These are phyloP conservation scores for Aureobasidium melanogenum DNA, from an alignment of 2,329 filamentous ascomycete genomes.

Conservation along the genomic window DNA sequence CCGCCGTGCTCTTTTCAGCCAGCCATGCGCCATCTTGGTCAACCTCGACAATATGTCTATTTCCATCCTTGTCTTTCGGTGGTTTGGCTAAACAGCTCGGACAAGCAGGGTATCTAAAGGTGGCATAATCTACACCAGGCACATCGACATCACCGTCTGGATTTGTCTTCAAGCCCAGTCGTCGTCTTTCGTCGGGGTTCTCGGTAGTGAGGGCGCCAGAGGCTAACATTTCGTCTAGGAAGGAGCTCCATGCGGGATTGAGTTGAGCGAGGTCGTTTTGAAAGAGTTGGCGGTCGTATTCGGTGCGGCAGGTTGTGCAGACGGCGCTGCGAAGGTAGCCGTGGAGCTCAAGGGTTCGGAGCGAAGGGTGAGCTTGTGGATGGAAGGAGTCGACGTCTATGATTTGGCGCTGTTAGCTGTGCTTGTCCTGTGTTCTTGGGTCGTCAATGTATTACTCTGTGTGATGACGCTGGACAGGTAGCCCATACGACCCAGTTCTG, in stretches of 20 bases:
- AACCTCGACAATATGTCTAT: conserved; percentile 52
- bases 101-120: conserved; percentile 85
- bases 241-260: conserved; percentile 78
- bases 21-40: conserved; percentile 77
- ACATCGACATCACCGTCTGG: conserved; percentile 93
- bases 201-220: conserved; percentile 71
- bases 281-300: conserved; percentile 63
- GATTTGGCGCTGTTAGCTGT: neutral
- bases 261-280: conserved; percentile 66
- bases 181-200: conserved; percentile 59
- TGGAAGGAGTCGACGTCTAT: conserved; percentile 89
- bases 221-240: conserved; percentile 62
- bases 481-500: conserved; percentile 61
- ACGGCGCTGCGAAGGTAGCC: conserved; percentile 76
- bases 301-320: conserved; percentile 68
- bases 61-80: conserved; percentile 47
- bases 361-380: conserved; percentile 59
- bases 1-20: conserved; percentile 43
- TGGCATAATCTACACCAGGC: conserved; percentile 76
- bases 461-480: conserved; percentile 72
- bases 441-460: conserved; percentile 55
- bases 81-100: conserved; percentile 65
- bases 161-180: conserved; percentile 69
- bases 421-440: neutral
- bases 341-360: conserved; percentile 78